phyloP scores from a whole-genome alignment of 345 rosid species.

The Lepidium aucheri region DNA sequence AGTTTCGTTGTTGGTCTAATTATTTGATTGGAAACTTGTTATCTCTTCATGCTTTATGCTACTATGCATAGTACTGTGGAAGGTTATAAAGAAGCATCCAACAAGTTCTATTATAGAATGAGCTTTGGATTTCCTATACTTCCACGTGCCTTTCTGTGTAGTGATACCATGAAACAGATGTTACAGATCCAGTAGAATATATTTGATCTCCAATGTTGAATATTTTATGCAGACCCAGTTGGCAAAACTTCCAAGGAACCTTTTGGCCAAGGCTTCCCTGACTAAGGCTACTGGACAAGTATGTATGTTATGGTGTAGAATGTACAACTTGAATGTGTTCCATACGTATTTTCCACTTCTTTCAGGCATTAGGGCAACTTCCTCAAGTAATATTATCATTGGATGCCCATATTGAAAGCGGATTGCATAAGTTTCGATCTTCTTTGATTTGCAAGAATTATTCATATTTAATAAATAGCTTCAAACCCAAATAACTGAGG shows the following conservation, averaged over 20 bases:
- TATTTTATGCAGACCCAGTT: conserved; percentile 46
- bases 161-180: not conserved
- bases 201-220: not conserved
- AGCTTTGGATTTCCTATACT: not conserved
- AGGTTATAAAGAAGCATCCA: no score
- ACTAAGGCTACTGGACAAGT: conserved; percentile 75
- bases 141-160: not conserved
- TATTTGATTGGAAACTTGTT: not conserved
- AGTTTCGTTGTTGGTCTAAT: not conserved
- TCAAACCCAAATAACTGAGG: not conserved
- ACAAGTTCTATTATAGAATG: no score
- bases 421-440: conserved; percentile 51
- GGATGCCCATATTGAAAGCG: conserved; percentile 75
- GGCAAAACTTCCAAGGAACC: conserved; percentile 68
- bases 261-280: conserved; percentile 57
- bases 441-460: not conserved
- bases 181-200: no score
- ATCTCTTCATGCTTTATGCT: not conserved
- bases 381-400: conserved; percentile 67
- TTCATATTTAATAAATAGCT: not conserved
- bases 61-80: no score
- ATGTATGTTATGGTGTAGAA: conserved; percentile 15
- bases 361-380: conserved; percentile 68
- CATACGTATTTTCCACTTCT: not conserved
- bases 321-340: not conserved